Evolutionary conservation across 768 basidiomycete species (phyloP), one percentile per base, ranked within the genome.

Genomic region (Boletus sp.): DNA sequence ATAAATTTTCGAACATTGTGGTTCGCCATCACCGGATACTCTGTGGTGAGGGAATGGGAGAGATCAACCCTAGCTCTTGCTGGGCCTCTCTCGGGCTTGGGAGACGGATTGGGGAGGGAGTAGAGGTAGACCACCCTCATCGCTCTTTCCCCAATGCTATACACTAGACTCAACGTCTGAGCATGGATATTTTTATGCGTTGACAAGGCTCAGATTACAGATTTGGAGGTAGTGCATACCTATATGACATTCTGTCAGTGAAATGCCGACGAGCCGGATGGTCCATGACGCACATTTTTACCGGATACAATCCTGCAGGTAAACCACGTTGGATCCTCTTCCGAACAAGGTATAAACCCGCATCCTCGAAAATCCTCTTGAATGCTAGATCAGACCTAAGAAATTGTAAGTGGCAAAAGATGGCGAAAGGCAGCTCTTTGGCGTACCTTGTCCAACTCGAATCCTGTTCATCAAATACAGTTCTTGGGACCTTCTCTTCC

Each of bases 311-410:
- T 15, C 85, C 93, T 44, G 74, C 77, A 0, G 93, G 93, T 45
- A 98, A 81, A 2, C 96, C 96, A 8, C 81, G 74, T 65, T 99
- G 96, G 0, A 89, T 73, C 61, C 89, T 80, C 57, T 97, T 85
- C 61, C 79, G 73, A 13, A 94, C 68, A 25, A 98, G 70, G 7
- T 66, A 77, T 39, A 98, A 70, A 9, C 88, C 91, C 7, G 93
- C 92, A 46, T 80, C 72, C 34, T 74, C 64, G 68, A 99, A 98
- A 19, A 87, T 73, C 5, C 74, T 67, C 64, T 90, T 87, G 88
- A 93, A 98, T 27, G 85, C 84, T 54, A 74, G 68, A 71, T 95
- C 88, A 7, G 93, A 96, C 65, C 95, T 97, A 61, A 2, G 43
- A 13, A 47, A 51, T 7, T 27, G 21, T 54, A 37, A 54, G 57